Conservation (phyloP, 129 eudicot species). For the Saussurea involucrata region DNA sequence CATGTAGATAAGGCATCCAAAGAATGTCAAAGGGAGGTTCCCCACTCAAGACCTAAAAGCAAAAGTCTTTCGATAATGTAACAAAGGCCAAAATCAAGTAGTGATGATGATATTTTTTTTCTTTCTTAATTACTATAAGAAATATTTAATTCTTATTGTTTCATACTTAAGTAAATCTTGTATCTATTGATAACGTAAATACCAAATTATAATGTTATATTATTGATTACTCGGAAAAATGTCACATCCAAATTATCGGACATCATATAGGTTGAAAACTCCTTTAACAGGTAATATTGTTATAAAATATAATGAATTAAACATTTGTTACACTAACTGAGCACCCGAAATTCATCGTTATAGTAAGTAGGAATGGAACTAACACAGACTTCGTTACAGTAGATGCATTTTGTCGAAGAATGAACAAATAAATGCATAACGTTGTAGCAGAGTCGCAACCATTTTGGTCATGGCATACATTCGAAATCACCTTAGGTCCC, state of each 20-base stretch:
- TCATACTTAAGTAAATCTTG: neutral
- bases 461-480: neutral
- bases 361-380: neutral
- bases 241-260: neutral
- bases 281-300: neutral
- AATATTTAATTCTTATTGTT: neutral
- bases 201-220: neutral
- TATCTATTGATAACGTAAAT: neutral
- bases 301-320: neutral
- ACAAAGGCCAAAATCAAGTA: neutral
- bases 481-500: neutral
- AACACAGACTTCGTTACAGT: neutral
- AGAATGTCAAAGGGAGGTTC: constrained; percentile 22
- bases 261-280: neutral
- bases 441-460: neutral
- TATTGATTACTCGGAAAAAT: neutral
- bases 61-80: neutral
- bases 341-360: neutral
- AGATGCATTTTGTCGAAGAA: neutral
- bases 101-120: neutral
- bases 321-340: neutral
- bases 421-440: neutral
- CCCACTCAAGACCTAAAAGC: constrained; percentile 16
- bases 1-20: constrained; percentile 28
- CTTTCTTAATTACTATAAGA: too few relatives aligned